Base-by-base conservation (phyloP, 371 early-diverging fungal species). In the Mucor piriformis region DNA sequence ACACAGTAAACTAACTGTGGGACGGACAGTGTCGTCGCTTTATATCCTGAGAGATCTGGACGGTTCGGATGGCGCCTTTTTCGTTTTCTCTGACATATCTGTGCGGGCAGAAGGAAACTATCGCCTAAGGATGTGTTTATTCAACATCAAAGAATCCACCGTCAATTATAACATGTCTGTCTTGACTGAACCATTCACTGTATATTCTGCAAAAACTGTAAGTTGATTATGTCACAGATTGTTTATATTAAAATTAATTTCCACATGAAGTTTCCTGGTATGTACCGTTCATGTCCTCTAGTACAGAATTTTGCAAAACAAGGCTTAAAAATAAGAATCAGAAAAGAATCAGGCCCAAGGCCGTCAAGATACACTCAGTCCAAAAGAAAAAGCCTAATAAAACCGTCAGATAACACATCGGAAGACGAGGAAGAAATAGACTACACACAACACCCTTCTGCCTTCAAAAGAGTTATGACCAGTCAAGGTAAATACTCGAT, bases 41-140 rank as follows among this genome's bases (percentile, higher is more conserved):
- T 85, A 84, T 57, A 70, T 83, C 0, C 60, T 89, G 35, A 72
- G 79, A 53, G 88, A 88, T 54, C 53, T 85, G 42, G 83, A 86
- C 59, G 67, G 77, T 32, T 51, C 51, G 1, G 92, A 93, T 52
- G 95, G 93, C n/a, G 94, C 90, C 8, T 96, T 94, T 70, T 96
- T 96, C 74, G 95, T 95, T 10, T 97, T 96, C 73, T 92, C 94
- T 6, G 98, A 97, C 59, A 77, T 97, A 32, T 92, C 92, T 15
- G 92, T 95, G 4, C 79, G 97, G 16, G 86, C 88, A 69, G 96
- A 96, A 56, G 98, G 98, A 23, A 70, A 70, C 11, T 96, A 92
- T 72, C 82, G 93, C 10, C 74, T 97, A 18, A 91, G 91, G 57
- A 92, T 97, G 73, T 87, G 90, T 15, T 79, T 97, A 37, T 95